Evolutionary conservation across 2,329 filamentous ascomycete species (phyloP), one percentile per base, ranked within the genome.

Genomic region (Aspergillus tanneri): DNA sequence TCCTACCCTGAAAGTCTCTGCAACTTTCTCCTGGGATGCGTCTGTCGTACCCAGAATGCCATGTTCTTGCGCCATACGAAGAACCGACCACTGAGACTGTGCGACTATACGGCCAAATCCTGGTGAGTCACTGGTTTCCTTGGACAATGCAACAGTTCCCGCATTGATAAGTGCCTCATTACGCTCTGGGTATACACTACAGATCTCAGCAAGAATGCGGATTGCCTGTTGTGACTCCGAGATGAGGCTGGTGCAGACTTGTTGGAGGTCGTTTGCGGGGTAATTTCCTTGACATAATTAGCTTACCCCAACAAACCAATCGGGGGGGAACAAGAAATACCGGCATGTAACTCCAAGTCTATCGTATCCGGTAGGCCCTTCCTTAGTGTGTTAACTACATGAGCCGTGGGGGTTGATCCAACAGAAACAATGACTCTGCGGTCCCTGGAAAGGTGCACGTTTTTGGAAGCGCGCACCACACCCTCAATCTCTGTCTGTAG

Each of bases 41-140:
- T 42, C 38, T 10, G 23, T 35, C 79, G 84, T 87, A 2, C 72
- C 76, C 59, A 92, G 61, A 42, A 90, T 82, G 0, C 87, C 87
- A 69, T 92, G 88, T 70, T 93, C 88, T 70, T 92, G 88, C 56
- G 83, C 84, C 51, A 90, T 79, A 21, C 81, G 77, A n/a, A 80
- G 82, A 2, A 91, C 82, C 56, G 86, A 78, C 50, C 62, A 63
- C 3, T 74, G 74, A 78, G 84, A 87, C 0, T 78, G 76, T 51
- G 78, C 80, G 2, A 88, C 69, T 24, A 90, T 76, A 0, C 84
- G 87, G 80, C 83, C 90, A 8, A 84, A 87, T 1, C 74, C 65
- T 63, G 90, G 90, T 47, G 80, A 78, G 55, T 83, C 82, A 58
- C 87, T 88, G 0, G 85, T 81, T 65, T 90, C 88, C 3, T 87